Base-by-base conservation (phyloP, 805 yeast genomes). In the Metschnikowia chrysomelidarum region DNA sequence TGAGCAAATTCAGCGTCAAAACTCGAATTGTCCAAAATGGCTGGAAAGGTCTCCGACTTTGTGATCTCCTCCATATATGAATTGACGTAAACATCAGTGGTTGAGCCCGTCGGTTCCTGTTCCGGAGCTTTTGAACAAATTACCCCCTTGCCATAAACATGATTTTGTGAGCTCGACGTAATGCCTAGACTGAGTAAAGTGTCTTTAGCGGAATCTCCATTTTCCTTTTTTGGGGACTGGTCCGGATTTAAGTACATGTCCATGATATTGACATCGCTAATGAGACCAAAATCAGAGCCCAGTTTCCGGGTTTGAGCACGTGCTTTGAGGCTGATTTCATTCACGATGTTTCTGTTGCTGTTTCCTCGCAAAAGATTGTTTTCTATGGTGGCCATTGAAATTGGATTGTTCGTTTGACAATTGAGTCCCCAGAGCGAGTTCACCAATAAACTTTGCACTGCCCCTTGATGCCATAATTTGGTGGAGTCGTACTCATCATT, bases 271-370 rank as follows among this genome's bases (percentile, higher is more conserved):
- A 44, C 51, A 19, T 48, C 47, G 11, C 38, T 29, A 3, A 42
- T 38, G 20, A 35, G 34, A 15, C 41, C 43, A 33, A 27, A 46
- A 3, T n/a, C 32, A 19, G 38, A 19, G 9, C 12, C 26, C 14
- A 5, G 30, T 22, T 11, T 26, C 25, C 7, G 5, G 9, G 9
- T 11, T 17, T 23, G 23, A n/a, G n/a, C n/a, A n/a, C n/a, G n/a
- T 30, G 24, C 32, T 19, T 27, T 32, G 40, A 51, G 30, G 10
- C 35, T 44, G 7, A 71, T 49, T 21, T 58, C 61, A 17, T 71
- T 66, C 11, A 76, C 72, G n/a, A 79, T 57, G 27, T 71, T 75
- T 37, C 83, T 59, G 11, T 59, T 56, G 0, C 64, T 38, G 10
- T 70, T 72, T 5, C 65, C 59, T 0, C 68, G 59, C 17, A 79